Base-by-base conservation (phyloP, 352 stramenopile genomes). In the Phytophthora parvispora region DNA sequence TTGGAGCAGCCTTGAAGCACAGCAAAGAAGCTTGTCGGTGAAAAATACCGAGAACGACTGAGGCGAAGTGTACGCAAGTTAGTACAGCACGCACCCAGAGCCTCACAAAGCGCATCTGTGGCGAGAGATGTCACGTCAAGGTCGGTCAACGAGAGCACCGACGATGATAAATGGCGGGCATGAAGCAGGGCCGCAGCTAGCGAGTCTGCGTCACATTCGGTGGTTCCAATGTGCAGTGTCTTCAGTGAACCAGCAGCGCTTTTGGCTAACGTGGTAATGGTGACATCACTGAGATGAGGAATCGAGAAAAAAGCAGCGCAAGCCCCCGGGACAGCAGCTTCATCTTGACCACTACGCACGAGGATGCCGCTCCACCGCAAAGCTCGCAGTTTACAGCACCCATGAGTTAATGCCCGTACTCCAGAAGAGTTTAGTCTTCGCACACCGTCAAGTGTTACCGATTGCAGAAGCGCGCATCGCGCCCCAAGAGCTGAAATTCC, bases 11-110 rank as follows among this genome's bases (percentile, higher is more conserved):
- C 54, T 29, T 36, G 56, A 2, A 83, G 70, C 13, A 94, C 63
- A 9, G 32, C 42, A n/a, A 89, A 62, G 42, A 95, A 90, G 29
- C 81, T 90, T 18, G 48, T 24, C 34, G 81, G 61, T 0, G 79
- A 86, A 62, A 95, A 92, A 49, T 94, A 92, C n/a, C 87, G 81
- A 57, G 84, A 93, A 12, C 86, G 85, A 59, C 83, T 85, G 16
- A 95, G 84, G 6, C 81, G 76, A 43, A 95, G 69, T 12, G 38
- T 31, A 18, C 66, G 73, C n/a, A 95, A 53, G 3, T 73, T 64
- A 2, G 18, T 3, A 7, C 75, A 86, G 56, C 67, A 76, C 1
- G 67, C 13, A 4, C 78, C 78, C 10, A 95, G 61, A 1, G 67
- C 65, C n/a, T 66, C 36, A 43, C 83, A 92, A 7, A 95, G 72